Conservation (phyloP, 108 stramenopile species). For the Nannochloropsis granulata region DNA sequence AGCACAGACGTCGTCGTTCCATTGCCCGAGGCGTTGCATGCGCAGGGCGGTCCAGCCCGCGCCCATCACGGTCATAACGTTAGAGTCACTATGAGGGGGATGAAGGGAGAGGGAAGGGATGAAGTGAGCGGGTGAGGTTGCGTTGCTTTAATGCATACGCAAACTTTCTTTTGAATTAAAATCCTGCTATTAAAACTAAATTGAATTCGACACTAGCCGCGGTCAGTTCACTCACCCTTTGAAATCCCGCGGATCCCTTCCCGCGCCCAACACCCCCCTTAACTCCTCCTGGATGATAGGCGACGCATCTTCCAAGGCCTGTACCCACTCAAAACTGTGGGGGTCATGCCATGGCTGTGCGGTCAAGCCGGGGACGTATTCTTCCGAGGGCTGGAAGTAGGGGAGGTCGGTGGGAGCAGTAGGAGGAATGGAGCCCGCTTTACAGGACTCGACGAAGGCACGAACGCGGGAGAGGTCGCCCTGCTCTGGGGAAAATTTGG, state of each 20-base stretch:
- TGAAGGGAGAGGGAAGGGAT: not conserved
- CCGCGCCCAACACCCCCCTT: conserved; percentile 39
- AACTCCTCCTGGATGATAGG: conserved; percentile 63
- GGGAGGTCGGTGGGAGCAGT: not conserved
- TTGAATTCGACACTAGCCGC: no score
- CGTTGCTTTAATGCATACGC: not conserved
- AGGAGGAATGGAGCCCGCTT: not conserved
- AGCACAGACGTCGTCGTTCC: conserved; percentile 67
- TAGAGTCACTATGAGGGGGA: conserved; percentile 1
- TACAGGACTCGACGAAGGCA: not conserved
- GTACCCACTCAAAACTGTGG: conserved; percentile 61
- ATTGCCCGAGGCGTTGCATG: conserved; percentile 68
- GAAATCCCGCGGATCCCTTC: not conserved
- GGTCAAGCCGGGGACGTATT: conserved; percentile 66
- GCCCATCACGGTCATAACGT: conserved; percentile 54
- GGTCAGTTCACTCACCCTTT: conserved; percentile 28
- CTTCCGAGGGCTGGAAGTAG: conserved; percentile 66
- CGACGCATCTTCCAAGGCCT: conserved; percentile 51
- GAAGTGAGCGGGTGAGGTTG: conserved; percentile 43
- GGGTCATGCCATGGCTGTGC: conserved; percentile 72
- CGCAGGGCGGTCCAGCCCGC: conserved; percentile 72
- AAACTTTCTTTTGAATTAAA: no score
- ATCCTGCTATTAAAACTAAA: no score
- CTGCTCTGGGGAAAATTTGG: not conserved
- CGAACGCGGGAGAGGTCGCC: not conserved